Conservation (phyloP, 331 rosid species). For the Erythrophleum ivorense region DNA sequence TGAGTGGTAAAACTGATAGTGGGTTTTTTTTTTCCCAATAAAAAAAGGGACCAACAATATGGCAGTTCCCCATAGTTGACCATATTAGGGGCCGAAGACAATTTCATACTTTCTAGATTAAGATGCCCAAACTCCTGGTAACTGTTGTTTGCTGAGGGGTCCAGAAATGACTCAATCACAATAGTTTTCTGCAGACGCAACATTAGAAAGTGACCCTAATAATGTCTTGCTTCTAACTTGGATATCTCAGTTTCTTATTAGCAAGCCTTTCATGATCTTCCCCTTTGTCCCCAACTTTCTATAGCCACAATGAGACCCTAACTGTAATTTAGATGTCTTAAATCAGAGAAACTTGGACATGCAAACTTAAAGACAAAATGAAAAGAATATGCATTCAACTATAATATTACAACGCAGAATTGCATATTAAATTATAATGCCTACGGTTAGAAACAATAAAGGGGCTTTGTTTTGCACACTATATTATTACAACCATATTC, state of each 20-base stretch:
- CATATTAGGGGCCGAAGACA: background rate
- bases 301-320: conserved; percentile 2
- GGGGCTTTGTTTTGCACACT: conserved; percentile 15
- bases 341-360: background rate
- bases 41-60: background rate
- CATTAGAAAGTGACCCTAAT: background rate
- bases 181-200: conserved; percentile 2
- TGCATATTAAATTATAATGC: conserved; percentile 7
- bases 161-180: background rate
- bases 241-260: background rate
- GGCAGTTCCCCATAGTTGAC: background rate
- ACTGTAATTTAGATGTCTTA: background rate
- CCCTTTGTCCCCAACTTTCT: background rate
- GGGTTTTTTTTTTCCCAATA: no score
- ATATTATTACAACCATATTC: background rate
- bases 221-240: background rate
- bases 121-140: background rate
- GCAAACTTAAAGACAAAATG: background rate
- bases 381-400: background rate
- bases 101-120: background rate
- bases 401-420: background rate
- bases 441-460: background rate
- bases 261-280: background rate
- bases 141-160: background rate
- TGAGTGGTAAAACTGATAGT: background rate